A percentile compares a stretch with the other conserved stretches of the same genome.
Evolutionary conservation across 1,139 yeast species (phyloP).

Genomic region (Protomyces gravidus): DNA sequence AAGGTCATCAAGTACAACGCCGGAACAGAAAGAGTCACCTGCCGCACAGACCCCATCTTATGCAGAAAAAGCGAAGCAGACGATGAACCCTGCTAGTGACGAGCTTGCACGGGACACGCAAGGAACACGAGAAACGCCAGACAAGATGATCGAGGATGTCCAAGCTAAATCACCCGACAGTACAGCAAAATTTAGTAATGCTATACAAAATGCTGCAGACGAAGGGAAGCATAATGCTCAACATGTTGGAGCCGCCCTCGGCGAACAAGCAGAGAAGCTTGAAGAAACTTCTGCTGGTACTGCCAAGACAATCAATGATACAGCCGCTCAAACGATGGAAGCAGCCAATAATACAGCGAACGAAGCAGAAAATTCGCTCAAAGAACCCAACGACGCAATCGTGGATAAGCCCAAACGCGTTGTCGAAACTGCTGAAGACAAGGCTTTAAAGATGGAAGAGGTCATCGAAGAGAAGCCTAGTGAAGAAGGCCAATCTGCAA

Average conservation of each 20-base stretch:
- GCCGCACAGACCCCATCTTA: conserved; percentile 1
- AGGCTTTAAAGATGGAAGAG: neutral
- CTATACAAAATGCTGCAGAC: neutral
- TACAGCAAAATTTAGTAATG: neutral
- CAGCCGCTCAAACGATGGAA: neutral
- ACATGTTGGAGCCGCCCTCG: neutral
- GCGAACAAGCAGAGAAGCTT: neutral
- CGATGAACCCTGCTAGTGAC: too few relatives aligned
- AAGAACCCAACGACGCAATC: too few relatives aligned
- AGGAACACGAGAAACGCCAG: too few relatives aligned
- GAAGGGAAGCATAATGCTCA: neutral
- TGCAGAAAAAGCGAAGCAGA: conserved; percentile 9
- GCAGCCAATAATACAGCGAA: neutral
- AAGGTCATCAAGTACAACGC: neutral
- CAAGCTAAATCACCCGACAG: neutral
- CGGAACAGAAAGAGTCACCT: neutral
- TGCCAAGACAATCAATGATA: neutral
- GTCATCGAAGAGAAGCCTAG: neutral
- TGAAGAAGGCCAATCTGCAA: neutral
- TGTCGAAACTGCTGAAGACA: neutral
- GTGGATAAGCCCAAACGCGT: too few relatives aligned
- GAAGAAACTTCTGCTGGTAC: too few relatives aligned
- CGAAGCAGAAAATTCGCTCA: neutral
- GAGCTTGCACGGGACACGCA: too few relatives aligned
- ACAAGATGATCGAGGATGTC: too few relatives aligned